Conservation (phyloP, 2,329 filamentous ascomycete species). For the Fusarium humuli region DNA sequence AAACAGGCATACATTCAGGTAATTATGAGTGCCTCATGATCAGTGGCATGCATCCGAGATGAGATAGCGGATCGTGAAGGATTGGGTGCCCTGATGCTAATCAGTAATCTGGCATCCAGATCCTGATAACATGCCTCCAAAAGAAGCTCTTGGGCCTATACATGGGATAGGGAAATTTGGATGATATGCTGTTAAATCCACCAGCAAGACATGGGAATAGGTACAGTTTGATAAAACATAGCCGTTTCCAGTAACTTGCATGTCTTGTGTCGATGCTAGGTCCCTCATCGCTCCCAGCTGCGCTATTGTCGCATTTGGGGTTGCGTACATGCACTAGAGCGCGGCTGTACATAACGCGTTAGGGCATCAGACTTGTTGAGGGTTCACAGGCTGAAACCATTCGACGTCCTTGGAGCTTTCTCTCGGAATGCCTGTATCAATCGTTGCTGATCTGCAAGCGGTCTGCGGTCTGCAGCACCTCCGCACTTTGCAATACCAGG, state of each 20-base stretch:
- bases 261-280: constrained; percentile 28
- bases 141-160: background rate
- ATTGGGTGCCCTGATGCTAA: constrained; percentile 6
- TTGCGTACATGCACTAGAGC: constrained; percentile 37
- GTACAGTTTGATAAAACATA: constrained; percentile 5
- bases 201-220: constrained; percentile 2
- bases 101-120: constrained; percentile 5
- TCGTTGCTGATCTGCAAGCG: constrained; percentile 42
- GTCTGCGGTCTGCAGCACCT: constrained; percentile 36
- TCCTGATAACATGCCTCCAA: background rate
- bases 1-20: background rate
- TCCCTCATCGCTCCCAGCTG: constrained; percentile 18
- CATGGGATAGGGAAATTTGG: background rate
- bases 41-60: constrained; percentile 2
- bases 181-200: constrained; percentile 18
- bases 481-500: constrained; percentile 21
- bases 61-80: background rate
- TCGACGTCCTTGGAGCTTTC: constrained; percentile 24
- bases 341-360: constrained; percentile 29
- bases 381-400: constrained; percentile 42
- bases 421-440: constrained; percentile 32
- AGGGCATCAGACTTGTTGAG: constrained; percentile 38
- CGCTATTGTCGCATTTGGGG: constrained; percentile 30
- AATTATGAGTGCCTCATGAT: background rate
- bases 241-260: constrained; percentile 42